Evolutionary conservation across 768 basidiomycete species (phyloP).

Genomic region (Pilatotrama ljubarskyi): DNA sequence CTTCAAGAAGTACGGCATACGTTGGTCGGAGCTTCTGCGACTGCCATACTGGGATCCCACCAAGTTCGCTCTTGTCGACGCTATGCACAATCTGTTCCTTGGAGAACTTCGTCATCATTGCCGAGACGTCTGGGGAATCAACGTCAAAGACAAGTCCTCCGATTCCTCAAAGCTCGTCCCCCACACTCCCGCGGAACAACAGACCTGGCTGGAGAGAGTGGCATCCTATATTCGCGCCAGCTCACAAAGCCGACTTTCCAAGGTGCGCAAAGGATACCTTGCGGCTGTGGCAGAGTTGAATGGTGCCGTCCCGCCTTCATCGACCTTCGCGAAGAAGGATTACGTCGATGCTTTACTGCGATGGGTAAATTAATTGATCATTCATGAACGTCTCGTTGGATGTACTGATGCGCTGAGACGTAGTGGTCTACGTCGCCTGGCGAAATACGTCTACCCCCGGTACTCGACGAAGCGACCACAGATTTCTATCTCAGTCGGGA

Average conservation of each 20-base stretch:
- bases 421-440: no score
- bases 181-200: neutral
- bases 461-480: neutral
- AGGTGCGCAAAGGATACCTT: neutral
- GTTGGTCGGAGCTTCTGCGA: conserved; percentile 24
- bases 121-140: no score
- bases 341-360: neutral
- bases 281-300: neutral
- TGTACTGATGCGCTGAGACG: no score
- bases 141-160: neutral
- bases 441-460: neutral
- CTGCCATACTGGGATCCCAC: conserved; percentile 32
- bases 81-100: conserved; percentile 31
- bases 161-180: neutral
- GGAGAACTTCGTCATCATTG: neutral
- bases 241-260: neutral
- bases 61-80: conserved; percentile 23
- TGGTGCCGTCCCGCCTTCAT: neutral
- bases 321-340: neutral
- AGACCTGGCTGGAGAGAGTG: neutral
- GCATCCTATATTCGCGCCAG: neutral
- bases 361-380: neutral
- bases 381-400: no score
- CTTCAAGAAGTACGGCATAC: conserved; percentile 22
- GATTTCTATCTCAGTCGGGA: neutral